Base-by-base conservation (phyloP, 352 stramenopile genomes). In the Phytophthora parvispora region DNA sequence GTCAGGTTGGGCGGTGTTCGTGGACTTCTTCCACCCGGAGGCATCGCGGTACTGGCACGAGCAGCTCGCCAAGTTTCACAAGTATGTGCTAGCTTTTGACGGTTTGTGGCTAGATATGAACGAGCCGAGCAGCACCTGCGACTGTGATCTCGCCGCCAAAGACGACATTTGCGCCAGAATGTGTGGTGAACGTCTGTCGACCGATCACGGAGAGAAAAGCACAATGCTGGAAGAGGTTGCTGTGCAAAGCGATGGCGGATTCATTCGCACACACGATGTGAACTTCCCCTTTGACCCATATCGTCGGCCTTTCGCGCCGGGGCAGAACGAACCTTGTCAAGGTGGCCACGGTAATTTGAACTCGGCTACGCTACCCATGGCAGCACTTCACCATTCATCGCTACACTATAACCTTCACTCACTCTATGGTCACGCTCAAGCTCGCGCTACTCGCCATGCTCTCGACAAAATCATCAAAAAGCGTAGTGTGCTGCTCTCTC, bases 351-450 rank as follows among this genome's bases (percentile, higher is more conserved):
- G 88, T 0, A 96, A 96, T 60, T 34, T 96, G 53, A 93, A 95
- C 67, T 79, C 83, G 8, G 89, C 69, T 31, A 97, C 91, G 1
- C 69, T 97, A 22, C 84, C 90, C 0, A 91, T 96, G 77, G 87
- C 84, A 13, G 69, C 82, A 16, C 72, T 93, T 1, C 89, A 97
- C 29, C 53, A 85, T 64, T 75, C 54, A 1, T 92, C 88, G 9
- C 75, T 95, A 18, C 84, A 97, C 58, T 97, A 97, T 74, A 95
- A 97, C 51, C 43, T 96, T 0, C 91, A 97, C 61, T 95, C 87
- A 18, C 36, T 97, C 0, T 97, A 97, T 49, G 90, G 91, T 0
- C 82, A 93, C 34, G 75, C 76, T 0, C 83, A 97, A 45, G 69
- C 83, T 24, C 81, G 78, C 27, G 62, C 71, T 20, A 97, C 90